Evolutionary conservation across 2,329 filamentous ascomycete genomes (phyloP), one percentile per base, ranked within the genome.

Genomic region (Colletotrichum coccodes): DNA sequence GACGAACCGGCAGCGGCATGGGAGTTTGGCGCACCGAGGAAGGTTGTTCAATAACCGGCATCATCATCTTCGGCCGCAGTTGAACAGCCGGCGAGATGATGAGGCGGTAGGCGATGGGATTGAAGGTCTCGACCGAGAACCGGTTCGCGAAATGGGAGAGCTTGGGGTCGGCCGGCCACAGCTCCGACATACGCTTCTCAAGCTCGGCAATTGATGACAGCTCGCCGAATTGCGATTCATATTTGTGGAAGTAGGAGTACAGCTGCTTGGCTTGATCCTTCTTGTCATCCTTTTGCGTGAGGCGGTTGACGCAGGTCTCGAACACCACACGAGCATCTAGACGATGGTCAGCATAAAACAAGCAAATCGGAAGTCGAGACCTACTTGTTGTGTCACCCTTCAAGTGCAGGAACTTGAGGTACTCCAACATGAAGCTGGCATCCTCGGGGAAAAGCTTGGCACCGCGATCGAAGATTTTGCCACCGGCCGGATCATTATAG

Each of bases 401-500:
- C 14, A 93, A 92, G 75, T 98, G 92, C 68, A 99, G 84, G 79
- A 97, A 96, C 82, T 97, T 98, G 74, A 99, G 86, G 79, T 99
- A 98, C 79, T 98, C 95, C 59, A 99, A 87, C 71, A 97, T 94
- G 80, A 98, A 98, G 66, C 90, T 87, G 78, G 97, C 95, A 75
- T 98, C 95, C 56, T 97, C 94, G 0, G 95, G 95, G 76, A 98
- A 99, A 14, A 99, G 85, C 76, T 94, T 96, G 71, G 95, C 91
- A 23, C 96, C 96, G 52, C 95, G 92, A 78, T 99, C 96, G 73
- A 98, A 97, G 69, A 99, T 98, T 82, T 96, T 98, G 49, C 92
- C 93, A 1, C 95, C 95, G 0, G 96, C 94, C 0, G 91, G 89
- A 75, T 98, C 96, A 76, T 97, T 96, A 80, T 99, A 99, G 73